Base-by-base conservation (phyloP, 129 eudicot species). In the Flaveria robusta region DNA sequence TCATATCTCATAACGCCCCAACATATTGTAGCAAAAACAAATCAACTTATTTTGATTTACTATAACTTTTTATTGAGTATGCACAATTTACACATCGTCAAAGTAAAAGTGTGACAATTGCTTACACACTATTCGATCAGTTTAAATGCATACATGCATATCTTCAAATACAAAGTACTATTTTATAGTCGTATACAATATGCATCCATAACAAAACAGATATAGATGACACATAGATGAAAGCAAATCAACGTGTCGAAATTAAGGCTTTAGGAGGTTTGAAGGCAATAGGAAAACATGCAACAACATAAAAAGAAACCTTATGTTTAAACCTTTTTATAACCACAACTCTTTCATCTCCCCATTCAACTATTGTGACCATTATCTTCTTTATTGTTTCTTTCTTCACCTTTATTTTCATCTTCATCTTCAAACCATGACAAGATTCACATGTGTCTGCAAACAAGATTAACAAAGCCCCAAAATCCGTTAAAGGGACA, bases 251-350 rank as follows among this genome's bases (percentile, higher is more conserved):
- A 15, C 13, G 54, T 62, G 75, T 64, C 2, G 90, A 91, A 72
- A 87, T 83, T 74, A 88, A 71, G 50, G 81, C 74, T 81, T 82
- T 82, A 0, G 87, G 86, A 20, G 81, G 77, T 54, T 85, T 87
- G 31, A 91, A 83, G 37, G 64, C 83, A 18, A 81, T 67, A 27
- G 92, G 92, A 77, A 87, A 83, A 83, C 97, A 91, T 66, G 87
- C 87, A 34, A 91, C 83, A 54, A 91, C 84, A 56, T 80, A 89
- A 52, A 85, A 31, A 0, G 87, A 81, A 54, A 91, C 72, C 86
- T 91, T 91, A 76, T 89, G 74, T 85, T 91, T 87, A 42, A 87
- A 72, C 81, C 87, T 91, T 81, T 82, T 85, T 37, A 89, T 79
- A 19, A 91, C 80, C 55, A 91, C 60, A 58, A 69, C 71, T 82